phyloP scores from a whole-genome alignment of 106 monocot species.

The Phalaenopsis aphrodite region DNA sequence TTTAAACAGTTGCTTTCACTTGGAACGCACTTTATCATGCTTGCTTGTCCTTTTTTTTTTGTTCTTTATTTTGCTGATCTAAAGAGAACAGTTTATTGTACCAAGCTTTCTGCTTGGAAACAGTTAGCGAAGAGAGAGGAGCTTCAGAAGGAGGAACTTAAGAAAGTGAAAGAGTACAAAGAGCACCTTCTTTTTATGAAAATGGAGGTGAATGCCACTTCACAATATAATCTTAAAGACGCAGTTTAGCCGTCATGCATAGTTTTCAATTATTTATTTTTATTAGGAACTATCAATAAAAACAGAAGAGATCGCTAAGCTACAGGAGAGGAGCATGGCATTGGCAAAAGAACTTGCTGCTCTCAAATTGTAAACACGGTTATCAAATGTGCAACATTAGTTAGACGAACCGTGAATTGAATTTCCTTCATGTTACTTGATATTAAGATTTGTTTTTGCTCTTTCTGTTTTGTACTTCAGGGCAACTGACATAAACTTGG shows the following conservation, averaged over 20 bases:
- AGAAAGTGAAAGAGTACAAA: slow-evolving; percentile 40
- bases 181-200: slow-evolving; percentile 42
- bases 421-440: neutral
- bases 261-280: slow-evolving; percentile 6
- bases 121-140: slow-evolving; percentile 46
- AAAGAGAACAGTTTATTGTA: neutral
- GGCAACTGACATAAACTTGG: slow-evolving; percentile 75
- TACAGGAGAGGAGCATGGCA: slow-evolving; percentile 55
- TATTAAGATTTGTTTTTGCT: neutral
- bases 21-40: neutral
- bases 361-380: slow-evolving; percentile 62
- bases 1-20: neutral
- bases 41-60: neutral
- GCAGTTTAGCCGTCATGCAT: neutral
- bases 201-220: slow-evolving; percentile 33
- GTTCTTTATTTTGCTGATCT: neutral
- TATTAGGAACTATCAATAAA: slow-evolving; percentile 58
- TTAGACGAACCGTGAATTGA: neutral
- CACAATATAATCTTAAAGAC: neutral
- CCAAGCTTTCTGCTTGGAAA: slow-evolving; percentile 56
- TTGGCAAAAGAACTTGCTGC: slow-evolving; percentile 89
- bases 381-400: neutral
- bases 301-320: slow-evolving; percentile 47
- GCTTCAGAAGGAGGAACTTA: slow-evolving; percentile 24
- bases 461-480: slow-evolving; percentile 24